phyloP scores from a whole-genome alignment of 1,284 basidiomycete species.

The Tilletiaria anomala region DNA sequence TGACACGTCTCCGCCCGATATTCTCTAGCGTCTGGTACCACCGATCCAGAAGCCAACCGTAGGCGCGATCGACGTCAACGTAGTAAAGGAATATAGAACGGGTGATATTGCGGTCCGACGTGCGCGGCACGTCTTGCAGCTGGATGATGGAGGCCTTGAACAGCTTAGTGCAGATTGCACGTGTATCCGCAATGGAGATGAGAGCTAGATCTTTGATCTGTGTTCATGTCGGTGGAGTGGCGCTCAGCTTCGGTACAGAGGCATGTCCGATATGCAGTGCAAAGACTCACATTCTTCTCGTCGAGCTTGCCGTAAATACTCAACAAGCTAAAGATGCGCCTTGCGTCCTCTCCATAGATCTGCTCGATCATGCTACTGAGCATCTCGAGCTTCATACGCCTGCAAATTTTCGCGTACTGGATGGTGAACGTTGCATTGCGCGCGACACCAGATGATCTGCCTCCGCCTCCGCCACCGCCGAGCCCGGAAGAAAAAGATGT shows the following conservation, averaged over 20 bases:
- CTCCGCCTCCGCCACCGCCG: background rate
- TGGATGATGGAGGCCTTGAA: slow-evolving; percentile 29
- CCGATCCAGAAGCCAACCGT: slow-evolving; percentile 32
- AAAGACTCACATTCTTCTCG: slow-evolving; percentile 67
- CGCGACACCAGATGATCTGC: background rate
- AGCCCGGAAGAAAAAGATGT: too few relatives aligned
- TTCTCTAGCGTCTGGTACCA: slow-evolving; percentile 23
- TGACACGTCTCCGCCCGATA: background rate
- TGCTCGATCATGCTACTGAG: slow-evolving; percentile 68
- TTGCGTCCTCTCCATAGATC: slow-evolving; percentile 68
- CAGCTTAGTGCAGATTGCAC: slow-evolving; percentile 63
- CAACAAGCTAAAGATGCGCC: slow-evolving; percentile 67
- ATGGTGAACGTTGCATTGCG: slow-evolving; percentile 46
- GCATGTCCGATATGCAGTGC: background rate
- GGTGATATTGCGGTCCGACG: slow-evolving; percentile 28
- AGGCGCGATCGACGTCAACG: slow-evolving; percentile 27
- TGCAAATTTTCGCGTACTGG: slow-evolving; percentile 63
- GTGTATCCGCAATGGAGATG: slow-evolving; percentile 73
- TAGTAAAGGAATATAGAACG: slow-evolving; percentile 38
- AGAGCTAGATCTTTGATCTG: slow-evolving; percentile 85
- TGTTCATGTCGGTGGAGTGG: slow-evolving; percentile 1
- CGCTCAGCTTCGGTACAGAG: background rate
- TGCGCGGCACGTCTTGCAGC: slow-evolving; percentile 36
- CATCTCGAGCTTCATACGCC: slow-evolving; percentile 56
- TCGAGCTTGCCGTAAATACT: slow-evolving; percentile 84